Conservation (phyloP, 768 basidiomycete genomes). For the Lactarius psammicola region DNA sequence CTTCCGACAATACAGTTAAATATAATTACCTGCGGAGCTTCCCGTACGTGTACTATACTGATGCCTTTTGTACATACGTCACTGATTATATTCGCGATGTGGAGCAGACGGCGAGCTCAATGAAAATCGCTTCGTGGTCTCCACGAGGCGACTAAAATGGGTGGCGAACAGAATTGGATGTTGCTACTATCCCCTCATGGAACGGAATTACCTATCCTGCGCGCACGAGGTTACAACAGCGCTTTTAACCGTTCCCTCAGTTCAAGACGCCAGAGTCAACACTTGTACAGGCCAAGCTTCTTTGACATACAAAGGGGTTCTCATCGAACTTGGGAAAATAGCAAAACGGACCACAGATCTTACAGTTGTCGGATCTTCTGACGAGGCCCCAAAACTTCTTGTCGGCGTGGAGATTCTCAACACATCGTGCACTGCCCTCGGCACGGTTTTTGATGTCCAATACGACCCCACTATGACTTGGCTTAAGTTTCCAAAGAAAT, state of each 20-base stretch:
- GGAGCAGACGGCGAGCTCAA: background rate
- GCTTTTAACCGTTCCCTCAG: constrained; percentile 23
- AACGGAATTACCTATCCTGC: constrained; percentile 27
- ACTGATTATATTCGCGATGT: background rate
- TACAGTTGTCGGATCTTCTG: constrained; percentile 2
- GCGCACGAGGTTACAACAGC: constrained; percentile 13
- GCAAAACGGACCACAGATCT: constrained; percentile 14
- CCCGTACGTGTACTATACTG: background rate
- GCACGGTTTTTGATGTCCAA: constrained; percentile 18
- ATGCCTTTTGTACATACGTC: background rate
- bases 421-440: background rate
- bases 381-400: constrained; percentile 10
- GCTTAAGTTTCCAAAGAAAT: constrained; percentile 38
- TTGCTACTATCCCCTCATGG: constrained; percentile 20
- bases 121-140: background rate
- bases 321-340: constrained; percentile 16
- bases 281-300: constrained; percentile 19
- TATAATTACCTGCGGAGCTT: background rate
- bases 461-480: constrained; percentile 33
- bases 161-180: background rate
- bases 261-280: constrained; percentile 25
- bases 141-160: constrained; percentile 9
- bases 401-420: constrained; percentile 10
- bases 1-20: background rate
- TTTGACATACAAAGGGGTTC: constrained; percentile 22